These are phyloP conservation scores for Chlorokybus atmophyticus DNA, from an alignment of 139 green algal species.

Conservation along the genomic window DNA sequence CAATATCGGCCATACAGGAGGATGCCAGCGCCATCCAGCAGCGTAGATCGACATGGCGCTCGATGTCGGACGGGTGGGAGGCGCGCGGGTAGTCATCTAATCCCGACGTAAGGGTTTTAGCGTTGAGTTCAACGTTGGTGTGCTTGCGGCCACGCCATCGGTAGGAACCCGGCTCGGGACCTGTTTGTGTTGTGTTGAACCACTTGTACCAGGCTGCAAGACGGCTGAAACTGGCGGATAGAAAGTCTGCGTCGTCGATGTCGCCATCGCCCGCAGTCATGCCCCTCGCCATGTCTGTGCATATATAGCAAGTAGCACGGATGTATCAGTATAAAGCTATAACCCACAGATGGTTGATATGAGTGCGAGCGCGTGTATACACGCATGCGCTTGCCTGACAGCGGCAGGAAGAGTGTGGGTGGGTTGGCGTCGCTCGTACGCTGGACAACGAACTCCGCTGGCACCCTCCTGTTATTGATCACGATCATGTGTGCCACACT, in stretches of 20 bases:
- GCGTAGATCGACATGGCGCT: slow-evolving; percentile 81
- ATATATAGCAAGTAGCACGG: no score
- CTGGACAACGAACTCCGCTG: slow-evolving; percentile 80
- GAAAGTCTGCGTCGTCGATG: slow-evolving; percentile 11
- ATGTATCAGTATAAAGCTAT: no score
- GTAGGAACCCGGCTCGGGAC: slow-evolving; percentile 42
- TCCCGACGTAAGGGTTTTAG: slow-evolving; percentile 75
- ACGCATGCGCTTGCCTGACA: slow-evolving; percentile 53
- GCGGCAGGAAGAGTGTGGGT: slow-evolving; percentile 72
- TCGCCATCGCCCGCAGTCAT: neutral
- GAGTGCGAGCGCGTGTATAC: no score
- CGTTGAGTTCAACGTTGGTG: slow-evolving; percentile 66
- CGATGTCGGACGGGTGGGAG: slow-evolving; percentile 60
- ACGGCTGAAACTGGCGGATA: slow-evolving; percentile 28
- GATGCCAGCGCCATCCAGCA: slow-evolving; percentile 79
- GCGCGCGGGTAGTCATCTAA: slow-evolving; percentile 87
- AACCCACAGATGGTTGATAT: no score
- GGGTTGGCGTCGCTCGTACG: slow-evolving; percentile 70
- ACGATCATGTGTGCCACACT: no score
- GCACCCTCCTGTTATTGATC: slow-evolving; percentile 40
- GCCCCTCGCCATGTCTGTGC: no score
- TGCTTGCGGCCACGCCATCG: slow-evolving; percentile 47
- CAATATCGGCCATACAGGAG: slow-evolving; percentile 32
- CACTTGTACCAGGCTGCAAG: slow-evolving; percentile 71
- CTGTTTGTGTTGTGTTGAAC: slow-evolving; percentile 66